phyloP scores from a whole-genome alignment of 2,329 filamentous ascomycete species.

The Hypoxylon sp. region DNA sequence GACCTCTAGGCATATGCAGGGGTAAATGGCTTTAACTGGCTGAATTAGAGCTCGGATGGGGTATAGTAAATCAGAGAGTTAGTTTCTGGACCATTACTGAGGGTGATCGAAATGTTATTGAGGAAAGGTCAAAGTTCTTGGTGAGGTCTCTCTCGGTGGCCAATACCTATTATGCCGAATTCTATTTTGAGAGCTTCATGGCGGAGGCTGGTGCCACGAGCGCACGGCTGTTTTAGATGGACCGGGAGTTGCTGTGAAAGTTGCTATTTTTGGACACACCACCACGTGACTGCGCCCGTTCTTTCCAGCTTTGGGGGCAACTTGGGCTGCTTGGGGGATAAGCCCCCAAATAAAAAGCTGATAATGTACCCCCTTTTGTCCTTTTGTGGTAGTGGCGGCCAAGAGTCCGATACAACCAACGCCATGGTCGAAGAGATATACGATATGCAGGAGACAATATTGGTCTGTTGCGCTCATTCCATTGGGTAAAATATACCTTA shows the following conservation, averaged over 20 bases:
- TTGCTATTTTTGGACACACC: slow-evolving; percentile 38
- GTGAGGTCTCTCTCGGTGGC: slow-evolving; percentile 29
- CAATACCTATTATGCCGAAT: slow-evolving; percentile 44
- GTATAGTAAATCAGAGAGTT: slow-evolving; percentile 1
- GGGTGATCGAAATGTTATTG: slow-evolving; percentile 11
- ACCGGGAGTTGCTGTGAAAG: slow-evolving; percentile 34
- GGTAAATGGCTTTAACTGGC: slow-evolving; percentile 21
- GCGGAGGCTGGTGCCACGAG: slow-evolving; percentile 42
- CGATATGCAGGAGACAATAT: slow-evolving; percentile 18
- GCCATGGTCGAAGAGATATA: slow-evolving; percentile 18
- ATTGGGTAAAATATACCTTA: slow-evolving; percentile 25
- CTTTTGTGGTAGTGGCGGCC: slow-evolving; percentile 22
- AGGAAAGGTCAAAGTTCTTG: slow-evolving; percentile 16
- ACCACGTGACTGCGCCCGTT: slow-evolving; percentile 33
- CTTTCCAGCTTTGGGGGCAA: slow-evolving; percentile 5
- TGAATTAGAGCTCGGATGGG: slow-evolving; percentile 16
- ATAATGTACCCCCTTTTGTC: slow-evolving; percentile 15
- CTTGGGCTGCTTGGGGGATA: neutral
- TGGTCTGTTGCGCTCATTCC: slow-evolving; percentile 2
- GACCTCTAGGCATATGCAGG: slow-evolving; percentile 4
- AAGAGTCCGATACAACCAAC: slow-evolving; percentile 22
- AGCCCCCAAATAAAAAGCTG: slow-evolving; percentile 24
- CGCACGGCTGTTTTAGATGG: slow-evolving; percentile 47
- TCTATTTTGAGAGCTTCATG: slow-evolving; percentile 44
- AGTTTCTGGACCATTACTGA: neutral